Conservation (phyloP, 345 rosid genomes). For the Murraya paniculata region DNA sequence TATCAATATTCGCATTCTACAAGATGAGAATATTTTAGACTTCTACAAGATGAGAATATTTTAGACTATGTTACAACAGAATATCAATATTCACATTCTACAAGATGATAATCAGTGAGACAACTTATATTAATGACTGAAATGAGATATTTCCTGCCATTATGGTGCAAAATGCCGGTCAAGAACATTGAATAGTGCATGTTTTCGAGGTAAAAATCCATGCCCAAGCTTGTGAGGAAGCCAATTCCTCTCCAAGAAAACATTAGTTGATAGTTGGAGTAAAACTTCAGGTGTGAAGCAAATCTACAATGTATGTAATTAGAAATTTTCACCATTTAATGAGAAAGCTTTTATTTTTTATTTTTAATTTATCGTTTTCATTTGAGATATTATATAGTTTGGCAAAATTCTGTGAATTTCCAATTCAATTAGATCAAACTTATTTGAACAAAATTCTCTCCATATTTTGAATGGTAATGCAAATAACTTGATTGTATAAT, state of each 20-base stretch:
- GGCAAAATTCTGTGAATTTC: neutral
- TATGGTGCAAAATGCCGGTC: neutral
- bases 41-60: too few relatives aligned
- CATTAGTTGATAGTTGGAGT: neutral
- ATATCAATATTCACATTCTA: neutral
- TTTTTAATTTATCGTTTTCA: too few relatives aligned
- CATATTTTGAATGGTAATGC: neutral
- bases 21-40: too few relatives aligned
- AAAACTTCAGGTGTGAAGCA: neutral
- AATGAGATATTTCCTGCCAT: neutral
- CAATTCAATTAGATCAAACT: neutral
- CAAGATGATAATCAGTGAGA: neutral
- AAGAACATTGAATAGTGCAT: neutral
- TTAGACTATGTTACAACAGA: neutral
- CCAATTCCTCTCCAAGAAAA: neutral
- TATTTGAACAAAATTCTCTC: neutral
- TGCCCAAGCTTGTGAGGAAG: neutral
- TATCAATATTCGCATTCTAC: neutral
- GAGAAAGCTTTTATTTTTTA: too few relatives aligned
- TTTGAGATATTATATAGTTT: neutral
- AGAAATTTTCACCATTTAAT: too few relatives aligned
- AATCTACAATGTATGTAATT: neutral
- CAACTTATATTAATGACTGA: neutral
- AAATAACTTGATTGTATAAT: neutral
- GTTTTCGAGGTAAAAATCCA: neutral